A percentile compares a stretch with the other conserved stretches of the same genome.
Evolutionary conservation across 1,284 basidiomycete genomes (phyloP).

Genomic region (Sporisorium exsertum): DNA sequence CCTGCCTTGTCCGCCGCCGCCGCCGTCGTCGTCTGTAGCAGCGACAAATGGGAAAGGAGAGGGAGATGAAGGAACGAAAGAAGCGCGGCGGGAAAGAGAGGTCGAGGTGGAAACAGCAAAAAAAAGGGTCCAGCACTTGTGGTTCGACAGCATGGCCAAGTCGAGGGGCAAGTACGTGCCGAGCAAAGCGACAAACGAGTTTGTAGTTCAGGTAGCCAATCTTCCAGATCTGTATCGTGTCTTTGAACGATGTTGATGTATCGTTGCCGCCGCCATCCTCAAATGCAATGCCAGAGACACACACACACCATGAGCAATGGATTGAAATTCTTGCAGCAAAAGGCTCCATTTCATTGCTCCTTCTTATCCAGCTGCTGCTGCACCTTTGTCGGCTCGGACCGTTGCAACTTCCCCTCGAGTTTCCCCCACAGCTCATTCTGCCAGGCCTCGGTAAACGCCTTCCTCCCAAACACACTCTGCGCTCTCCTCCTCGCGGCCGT

Average conservation of each 20-base stretch:
- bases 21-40: not conserved
- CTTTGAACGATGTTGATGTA: conserved; percentile 65
- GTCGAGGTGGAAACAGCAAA: conserved; percentile 17
- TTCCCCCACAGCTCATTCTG: conserved; percentile 28
- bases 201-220: conserved; percentile 60
- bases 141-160: conserved; percentile 59
- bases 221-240: conserved; percentile 66
- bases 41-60: not conserved
- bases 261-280: too few species aligned
- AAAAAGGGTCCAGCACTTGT: conserved; percentile 44
- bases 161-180: conserved; percentile 37
- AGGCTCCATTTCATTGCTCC: not conserved
- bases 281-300: not conserved
- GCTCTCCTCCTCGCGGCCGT: conserved; percentile 72
- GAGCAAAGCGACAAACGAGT: conserved; percentile 32
- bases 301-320: not conserved
- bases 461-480: conserved; percentile 33
- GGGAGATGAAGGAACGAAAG: not conserved
- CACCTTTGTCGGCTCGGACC: not conserved
- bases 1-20: conserved; percentile 70
- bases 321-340: not conserved
- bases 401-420: conserved; percentile 12
- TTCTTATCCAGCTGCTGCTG: conserved; percentile 9
- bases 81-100: conserved; percentile 10
- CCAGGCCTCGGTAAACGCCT: conserved; percentile 47